Evolutionary conservation across 2,329 filamentous ascomycete species (phyloP), one percentile per base, ranked within the genome.

Genomic region (Diaporthe batatas): DNA sequence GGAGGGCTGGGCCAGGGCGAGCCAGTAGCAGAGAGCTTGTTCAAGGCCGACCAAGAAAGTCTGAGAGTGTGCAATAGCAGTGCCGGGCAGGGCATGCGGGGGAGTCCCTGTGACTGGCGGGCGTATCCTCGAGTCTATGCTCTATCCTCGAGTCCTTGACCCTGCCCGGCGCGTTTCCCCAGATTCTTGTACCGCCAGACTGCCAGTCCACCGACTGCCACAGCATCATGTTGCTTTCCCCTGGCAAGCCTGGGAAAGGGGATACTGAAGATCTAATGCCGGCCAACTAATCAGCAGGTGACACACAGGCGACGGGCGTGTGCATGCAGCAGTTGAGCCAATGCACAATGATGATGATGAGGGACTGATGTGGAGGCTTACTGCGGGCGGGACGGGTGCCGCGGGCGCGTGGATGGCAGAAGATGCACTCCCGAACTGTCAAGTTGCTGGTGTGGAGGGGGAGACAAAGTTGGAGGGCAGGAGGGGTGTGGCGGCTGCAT

Each of bases 291-390:
- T 65, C n/a, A 65, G 29, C 62, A 7, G 36, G 32, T 32, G 29
- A 65, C 21, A 51, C 59, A 51, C 1, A 16, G 29, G 25, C 59
- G 29, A 34, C 10, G 14, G n/a, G 44, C 57, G 44, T 29, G 14
- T 21, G 36, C 57, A 64, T 47, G 39, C 39, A 47, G 42, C 21
- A 11, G 25, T 64, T n/a, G 23, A 62, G 59, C 59, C 59, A 32
- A 64, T 64, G 23, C 58, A 64, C 39, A 14, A 64, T 47, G 39
- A 64, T 49, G 58, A 47, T 18, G 25, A 64, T 49, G 58, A 47
- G 18, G 25, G 25, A 25, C 39, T 49, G 6, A 25, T 23, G 32
- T 49, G 42, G n/a, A 34, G 10, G 14, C n/a, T 25, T 18, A 23
- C 39, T 25, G 39, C 8, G 18, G 39, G 8, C 21, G 44, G 44